Evolutionary conservation across 208 protist genomes (phyloP).

Genomic region (Trichomonas vaginalis): DNA sequence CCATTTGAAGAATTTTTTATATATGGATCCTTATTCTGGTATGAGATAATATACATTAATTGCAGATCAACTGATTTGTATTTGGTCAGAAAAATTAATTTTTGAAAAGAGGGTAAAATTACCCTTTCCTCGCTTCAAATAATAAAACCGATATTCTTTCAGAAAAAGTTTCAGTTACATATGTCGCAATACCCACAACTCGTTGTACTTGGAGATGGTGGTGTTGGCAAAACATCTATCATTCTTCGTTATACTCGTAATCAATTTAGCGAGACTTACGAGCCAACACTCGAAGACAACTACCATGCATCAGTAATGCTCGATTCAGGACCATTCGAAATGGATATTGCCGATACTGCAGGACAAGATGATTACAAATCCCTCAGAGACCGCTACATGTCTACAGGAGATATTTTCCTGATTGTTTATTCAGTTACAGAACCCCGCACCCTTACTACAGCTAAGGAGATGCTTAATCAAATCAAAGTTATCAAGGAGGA

Average conservation of each 20-base stretch:
- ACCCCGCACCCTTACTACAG: not conserved
- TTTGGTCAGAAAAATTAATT: not conserved
- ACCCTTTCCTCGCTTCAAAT: not conserved
- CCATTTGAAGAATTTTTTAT: too few relatives aligned
- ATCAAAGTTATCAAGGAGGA: not conserved
- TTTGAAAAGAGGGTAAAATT: not conserved
- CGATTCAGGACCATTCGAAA: not conserved
- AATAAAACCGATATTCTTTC: not conserved
- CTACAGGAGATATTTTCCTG: not conserved
- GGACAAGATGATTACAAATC: slow-evolving; percentile 19
- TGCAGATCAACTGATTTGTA: too few relatives aligned
- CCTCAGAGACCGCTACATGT: not conserved
- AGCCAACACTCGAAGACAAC: slow-evolving; percentile 38
- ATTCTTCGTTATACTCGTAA: slow-evolving; percentile 48
- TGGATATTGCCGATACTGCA: slow-evolving; percentile 16
- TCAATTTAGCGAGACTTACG: slow-evolving; percentile 52
- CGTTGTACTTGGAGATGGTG: slow-evolving; percentile 49
- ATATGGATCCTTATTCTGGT: too few relatives aligned
- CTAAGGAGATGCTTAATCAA: not conserved
- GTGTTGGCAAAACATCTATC: slow-evolving; percentile 56
- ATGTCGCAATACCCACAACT: not conserved
- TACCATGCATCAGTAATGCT: not conserved
- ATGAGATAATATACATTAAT: too few relatives aligned
- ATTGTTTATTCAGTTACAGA: slow-evolving; percentile 8
- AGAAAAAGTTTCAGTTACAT: not conserved